phyloP scores from a whole-genome alignment of 2,329 filamentous ascomycete species.

The Aspergillus terreus region DNA sequence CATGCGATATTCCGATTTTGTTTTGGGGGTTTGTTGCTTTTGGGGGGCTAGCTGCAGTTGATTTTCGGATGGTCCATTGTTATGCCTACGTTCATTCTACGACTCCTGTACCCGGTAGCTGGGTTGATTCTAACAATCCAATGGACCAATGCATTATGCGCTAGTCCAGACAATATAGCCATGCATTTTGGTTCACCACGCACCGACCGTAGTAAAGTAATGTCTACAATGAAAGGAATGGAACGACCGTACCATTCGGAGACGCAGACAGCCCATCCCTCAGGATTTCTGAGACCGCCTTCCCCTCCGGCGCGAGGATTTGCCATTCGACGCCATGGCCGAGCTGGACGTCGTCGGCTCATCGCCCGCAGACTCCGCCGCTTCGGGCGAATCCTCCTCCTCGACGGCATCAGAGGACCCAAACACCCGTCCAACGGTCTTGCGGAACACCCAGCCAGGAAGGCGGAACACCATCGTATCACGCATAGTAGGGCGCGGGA shows the following conservation, averaged over 20 bases:
- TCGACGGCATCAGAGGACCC: conserved; percentile 13
- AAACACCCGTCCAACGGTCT: conserved; percentile 30
- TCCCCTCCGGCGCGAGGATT: conserved; percentile 21
- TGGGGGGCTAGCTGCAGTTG: conserved; percentile 14
- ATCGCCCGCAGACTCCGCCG: conserved; percentile 16
- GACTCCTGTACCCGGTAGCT: no score
- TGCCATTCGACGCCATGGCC: conserved; percentile 19
- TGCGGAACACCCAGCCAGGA: conserved; percentile 68
- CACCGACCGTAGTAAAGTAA: not conserved
- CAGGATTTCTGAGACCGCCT: conserved; percentile 30
- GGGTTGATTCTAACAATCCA: not conserved
- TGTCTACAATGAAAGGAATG: not conserved
- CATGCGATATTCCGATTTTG: conserved; percentile 9
- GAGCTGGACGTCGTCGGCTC: conserved; percentile 19
- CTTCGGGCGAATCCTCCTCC: conserved; percentile 19
- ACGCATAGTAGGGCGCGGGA: conserved; percentile 69
- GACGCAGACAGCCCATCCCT: not conserved
- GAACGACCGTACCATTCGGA: no score
- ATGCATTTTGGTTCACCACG: not conserved
- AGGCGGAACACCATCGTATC: conserved; percentile 81
- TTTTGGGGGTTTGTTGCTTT: conserved; percentile 6
- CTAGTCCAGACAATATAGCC: not conserved
- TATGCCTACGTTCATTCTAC: not conserved
- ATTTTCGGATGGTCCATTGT: not conserved
- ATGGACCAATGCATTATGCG: not conserved